Percentiles rank a stretch among this genome's conserved stretches.
Evolutionary conservation across 225 moss, liverwort and hornwort species (phyloP).

Genomic region (Marchantia paleacea): DNA sequence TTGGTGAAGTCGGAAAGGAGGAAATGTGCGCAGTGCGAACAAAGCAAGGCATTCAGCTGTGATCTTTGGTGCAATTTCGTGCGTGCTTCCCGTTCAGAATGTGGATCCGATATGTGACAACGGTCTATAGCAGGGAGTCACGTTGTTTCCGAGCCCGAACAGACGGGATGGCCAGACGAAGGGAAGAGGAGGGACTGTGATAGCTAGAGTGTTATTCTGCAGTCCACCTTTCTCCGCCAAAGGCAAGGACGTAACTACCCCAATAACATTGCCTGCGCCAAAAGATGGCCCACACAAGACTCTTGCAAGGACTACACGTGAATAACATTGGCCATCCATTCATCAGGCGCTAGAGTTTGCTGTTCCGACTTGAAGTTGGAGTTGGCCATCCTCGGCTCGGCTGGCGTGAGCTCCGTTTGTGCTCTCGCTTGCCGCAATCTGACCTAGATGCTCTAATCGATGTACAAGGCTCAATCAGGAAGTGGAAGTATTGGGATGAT

Average conservation of each 20-base stretch:
- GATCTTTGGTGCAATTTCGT: not conserved
- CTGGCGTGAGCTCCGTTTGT: not conserved
- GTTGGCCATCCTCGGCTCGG: not conserved
- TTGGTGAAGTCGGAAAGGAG: not conserved
- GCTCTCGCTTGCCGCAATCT: not conserved
- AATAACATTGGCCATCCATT: slow-evolving; percentile 5
- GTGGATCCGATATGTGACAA: not conserved
- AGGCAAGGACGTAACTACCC: not conserved
- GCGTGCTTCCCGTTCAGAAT: not conserved
- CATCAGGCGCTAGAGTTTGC: not conserved
- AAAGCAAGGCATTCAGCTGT: not conserved
- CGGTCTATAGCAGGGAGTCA: not conserved
- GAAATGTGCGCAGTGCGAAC: not conserved
- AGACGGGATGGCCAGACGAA: not conserved
- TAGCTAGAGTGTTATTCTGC: not conserved
- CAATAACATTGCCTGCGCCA: not conserved
- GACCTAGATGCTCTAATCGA: slow-evolving; percentile 2
- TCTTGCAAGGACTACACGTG: not conserved
- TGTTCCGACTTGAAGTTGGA: not conserved
- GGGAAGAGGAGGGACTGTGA: not conserved
- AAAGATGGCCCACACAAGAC: slow-evolving; percentile 8
- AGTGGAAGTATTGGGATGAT: not conserved
- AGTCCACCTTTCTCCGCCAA: not conserved
- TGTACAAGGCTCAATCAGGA: not conserved
- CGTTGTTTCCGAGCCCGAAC: not conserved